Evolutionary conservation across 169 alveolate species (phyloP), one percentile per base, ranked within the genome.

Genomic region (Perkinsus olseni): DNA sequence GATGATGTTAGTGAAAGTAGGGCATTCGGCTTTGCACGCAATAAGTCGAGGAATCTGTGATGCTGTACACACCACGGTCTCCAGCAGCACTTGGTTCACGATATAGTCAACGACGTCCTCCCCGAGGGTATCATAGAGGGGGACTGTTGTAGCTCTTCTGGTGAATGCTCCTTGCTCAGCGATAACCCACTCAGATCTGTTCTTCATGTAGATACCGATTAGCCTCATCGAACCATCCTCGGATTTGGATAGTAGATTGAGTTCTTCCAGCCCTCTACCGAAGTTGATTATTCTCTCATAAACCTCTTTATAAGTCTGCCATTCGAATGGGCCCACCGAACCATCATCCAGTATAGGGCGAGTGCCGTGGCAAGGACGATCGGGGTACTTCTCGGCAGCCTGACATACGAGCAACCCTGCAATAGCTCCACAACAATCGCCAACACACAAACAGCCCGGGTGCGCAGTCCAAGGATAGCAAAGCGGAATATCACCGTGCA

Each of bases 111-210:
- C 93, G 37, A 96, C 93, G 21, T 97, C 98, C 45, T 91, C 95
- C 3, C 98, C 98, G 6, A 96, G 95, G n/a, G 97, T 96, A 62
- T 97, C 97, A 93, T 96, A 97, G n/a, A 96, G 92, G 13, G 98
- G 96, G 28, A 96, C 98, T 6, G 95, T 91, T 3, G 97, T 95
- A 31, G 96, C 94, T 6, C 95, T 91, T 40, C 95, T 94, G 31
- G 95, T 92, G 91, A 94, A 94, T 38, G 96, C 93, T n/a, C 96
- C 99, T 37, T 96, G 96, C 93, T 97, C 98, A 38, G 97, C 94
- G 34, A 96, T 92, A 36, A 96, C 93, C 98, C 99, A 97, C 92
- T 98, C 99, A 48, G 95, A 96, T 34, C 98, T 92, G 92, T 97
- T 98, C 91, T 95, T 96, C 50, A 98, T 94, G 91, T 95, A 96